Percentiles rank a stretch among this genome's conserved stretches.
phyloP scores from a whole-genome alignment of 352 stramenopile genomes.

The Globisporangium sylvaticum region DNA sequence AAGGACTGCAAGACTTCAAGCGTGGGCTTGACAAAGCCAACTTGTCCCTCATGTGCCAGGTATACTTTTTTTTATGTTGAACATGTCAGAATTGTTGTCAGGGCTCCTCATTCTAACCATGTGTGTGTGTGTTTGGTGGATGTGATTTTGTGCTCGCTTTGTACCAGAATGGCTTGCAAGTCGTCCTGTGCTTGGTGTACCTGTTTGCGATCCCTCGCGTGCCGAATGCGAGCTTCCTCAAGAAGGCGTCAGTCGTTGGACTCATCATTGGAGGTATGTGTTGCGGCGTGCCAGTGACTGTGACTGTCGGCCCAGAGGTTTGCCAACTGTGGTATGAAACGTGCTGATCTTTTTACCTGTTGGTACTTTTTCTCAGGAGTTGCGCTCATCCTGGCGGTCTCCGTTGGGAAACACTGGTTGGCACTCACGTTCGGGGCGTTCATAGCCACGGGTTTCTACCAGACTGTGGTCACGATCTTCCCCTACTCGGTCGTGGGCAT shows the following conservation, averaged over 20 bases:
- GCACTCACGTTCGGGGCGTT: slow-evolving; percentile 51
- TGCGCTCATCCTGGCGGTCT: slow-evolving; percentile 47
- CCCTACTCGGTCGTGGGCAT: slow-evolving; percentile 78
- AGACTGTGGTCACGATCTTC: slow-evolving; percentile 60
- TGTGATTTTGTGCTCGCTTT: too few relatives aligned
- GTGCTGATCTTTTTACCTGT: too few relatives aligned
- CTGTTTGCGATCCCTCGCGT: slow-evolving; percentile 51
- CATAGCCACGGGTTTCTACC: slow-evolving; percentile 55
- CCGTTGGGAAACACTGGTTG: slow-evolving; percentile 40
- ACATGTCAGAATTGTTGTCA: neutral
- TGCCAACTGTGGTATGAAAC: neutral
- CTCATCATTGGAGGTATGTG: slow-evolving; percentile 43
- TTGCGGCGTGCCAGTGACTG: neutral
- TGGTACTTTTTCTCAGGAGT: slow-evolving; percentile 23
- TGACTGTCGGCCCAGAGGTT: neutral
- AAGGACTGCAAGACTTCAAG: slow-evolving; percentile 35
- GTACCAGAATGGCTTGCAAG: slow-evolving; percentile 55
- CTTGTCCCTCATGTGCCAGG: slow-evolving; percentile 47
- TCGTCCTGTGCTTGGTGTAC: slow-evolving; percentile 50
- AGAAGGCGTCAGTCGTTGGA: slow-evolving; percentile 39
- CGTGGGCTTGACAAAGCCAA: slow-evolving; percentile 59
- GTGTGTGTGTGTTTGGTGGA: too few relatives aligned
- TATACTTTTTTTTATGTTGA: slow-evolving; percentile 7
- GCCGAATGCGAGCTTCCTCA: slow-evolving; percentile 44
- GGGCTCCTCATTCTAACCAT: too few relatives aligned